phyloP scores from a whole-genome alignment of 306 rosid genomes.

The Glycine soja region DNA sequence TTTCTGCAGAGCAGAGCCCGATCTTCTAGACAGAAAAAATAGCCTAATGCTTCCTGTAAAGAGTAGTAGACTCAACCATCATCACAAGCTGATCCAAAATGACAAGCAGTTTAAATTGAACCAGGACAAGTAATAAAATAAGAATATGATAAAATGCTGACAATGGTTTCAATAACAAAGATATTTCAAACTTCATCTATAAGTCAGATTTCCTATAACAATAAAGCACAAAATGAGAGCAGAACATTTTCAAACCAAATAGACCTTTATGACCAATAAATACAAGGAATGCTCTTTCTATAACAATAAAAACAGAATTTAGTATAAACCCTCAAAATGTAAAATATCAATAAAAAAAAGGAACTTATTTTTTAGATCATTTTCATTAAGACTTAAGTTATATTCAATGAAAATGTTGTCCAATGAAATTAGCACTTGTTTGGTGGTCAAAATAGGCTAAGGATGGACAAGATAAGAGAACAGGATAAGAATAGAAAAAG shows the following conservation, averaged over 20 bases:
- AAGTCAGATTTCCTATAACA: slow-evolving; percentile 6
- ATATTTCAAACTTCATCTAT: background rate
- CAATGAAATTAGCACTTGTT: no score
- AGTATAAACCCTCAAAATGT: no score
- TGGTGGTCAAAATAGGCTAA: no score
- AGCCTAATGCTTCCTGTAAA: slow-evolving; percentile 79
- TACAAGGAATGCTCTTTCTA: background rate
- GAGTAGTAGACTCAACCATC: slow-evolving; percentile 42
- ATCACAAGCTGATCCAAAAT: slow-evolving; percentile 45
- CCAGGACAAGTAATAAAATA: slow-evolving; percentile 29
- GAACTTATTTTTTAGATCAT: no score
- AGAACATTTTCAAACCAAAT: slow-evolving; percentile 25
- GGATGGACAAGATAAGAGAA: no score
- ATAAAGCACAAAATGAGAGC: background rate
- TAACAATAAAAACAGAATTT: slow-evolving; percentile 16
- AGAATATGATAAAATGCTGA: background rate
- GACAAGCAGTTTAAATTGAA: slow-evolving; percentile 1
- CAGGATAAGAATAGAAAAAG: no score
- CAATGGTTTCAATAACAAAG: slow-evolving; percentile 10
- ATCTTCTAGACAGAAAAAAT: slow-evolving; percentile 90
- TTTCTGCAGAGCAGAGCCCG: slow-evolving; percentile 88
- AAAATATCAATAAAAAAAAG: no score
- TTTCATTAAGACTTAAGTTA: no score
- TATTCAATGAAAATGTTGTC: no score
- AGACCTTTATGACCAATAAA: background rate